Percentiles rank a stretch among this genome's conserved stretches.
Evolutionary conservation across 768 basidiomycete genomes (phyloP).

Genomic region (Amanita pallidorosea): DNA sequence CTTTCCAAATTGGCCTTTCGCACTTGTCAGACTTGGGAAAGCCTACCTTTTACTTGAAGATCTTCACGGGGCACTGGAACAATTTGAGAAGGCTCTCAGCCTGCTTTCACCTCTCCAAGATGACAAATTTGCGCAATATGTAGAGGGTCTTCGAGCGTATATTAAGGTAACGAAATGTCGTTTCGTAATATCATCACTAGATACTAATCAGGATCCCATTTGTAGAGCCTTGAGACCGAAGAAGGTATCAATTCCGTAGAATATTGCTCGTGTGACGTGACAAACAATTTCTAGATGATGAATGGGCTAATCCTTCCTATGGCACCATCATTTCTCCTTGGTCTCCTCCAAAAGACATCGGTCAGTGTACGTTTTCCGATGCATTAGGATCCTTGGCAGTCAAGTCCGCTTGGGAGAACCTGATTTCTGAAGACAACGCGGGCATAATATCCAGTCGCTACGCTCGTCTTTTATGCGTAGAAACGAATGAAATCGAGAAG

Average conservation of each 20-base stretch:
- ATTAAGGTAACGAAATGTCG: background rate
- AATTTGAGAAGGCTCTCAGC: background rate
- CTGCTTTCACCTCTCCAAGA: conserved; percentile 1
- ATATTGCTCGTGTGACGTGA: background rate
- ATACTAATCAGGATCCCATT: background rate
- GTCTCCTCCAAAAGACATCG: background rate
- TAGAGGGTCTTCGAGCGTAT: conserved; percentile 2
- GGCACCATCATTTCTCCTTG: background rate
- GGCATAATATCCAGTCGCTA: background rate
- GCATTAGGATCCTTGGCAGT: background rate
- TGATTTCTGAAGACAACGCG: background rate
- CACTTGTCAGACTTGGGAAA: background rate
- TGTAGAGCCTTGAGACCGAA: background rate
- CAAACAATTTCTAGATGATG: background rate
- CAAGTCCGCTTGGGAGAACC: background rate
- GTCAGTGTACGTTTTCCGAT: background rate
- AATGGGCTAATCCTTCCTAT: background rate
- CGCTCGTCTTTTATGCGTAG: background rate
- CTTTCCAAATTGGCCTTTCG: background rate
- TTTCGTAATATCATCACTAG: background rate
- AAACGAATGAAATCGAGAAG: background rate
- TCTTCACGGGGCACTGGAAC: background rate
- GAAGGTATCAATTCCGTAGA: background rate
- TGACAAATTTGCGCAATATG: background rate
- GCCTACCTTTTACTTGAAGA: conserved; percentile 1